Percentiles rank a stretch among this genome's conserved stretches.
Evolutionary conservation across 1,284 basidiomycete species (phyloP).

Genomic region (Anthracocystis walkeri): DNA sequence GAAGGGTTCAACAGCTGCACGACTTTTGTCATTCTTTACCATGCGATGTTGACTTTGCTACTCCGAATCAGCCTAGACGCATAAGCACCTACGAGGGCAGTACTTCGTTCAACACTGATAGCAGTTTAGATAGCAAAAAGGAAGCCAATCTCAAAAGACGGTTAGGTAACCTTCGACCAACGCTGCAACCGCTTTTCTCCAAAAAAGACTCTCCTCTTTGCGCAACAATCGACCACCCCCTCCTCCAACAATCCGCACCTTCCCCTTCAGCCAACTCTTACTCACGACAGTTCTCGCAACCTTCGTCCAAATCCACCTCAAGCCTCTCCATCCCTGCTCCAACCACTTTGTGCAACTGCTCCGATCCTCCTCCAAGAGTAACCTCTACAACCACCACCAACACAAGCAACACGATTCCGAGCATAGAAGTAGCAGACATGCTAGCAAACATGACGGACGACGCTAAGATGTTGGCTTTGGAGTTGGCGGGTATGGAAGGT

Average conservation of each 20-base stretch:
- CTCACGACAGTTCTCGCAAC: constrained; percentile 8
- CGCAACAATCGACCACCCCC: constrained; percentile 2
- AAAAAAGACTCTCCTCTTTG: too few species aligned
- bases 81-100: too few species aligned
- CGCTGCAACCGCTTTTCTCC: too few species aligned
- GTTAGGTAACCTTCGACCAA: too few species aligned
- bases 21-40: constrained; percentile 30
- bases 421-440: constrained; percentile 26
- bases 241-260: not conserved
- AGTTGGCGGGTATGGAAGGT: constrained; percentile 33
- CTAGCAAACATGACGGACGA: constrained; percentile 42
- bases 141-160: too few species aligned
- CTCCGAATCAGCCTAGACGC: too few species aligned
- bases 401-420: not conserved
- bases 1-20: constrained; percentile 34
- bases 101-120: not conserved
- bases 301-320: constrained; percentile 3
- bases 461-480: constrained; percentile 22
- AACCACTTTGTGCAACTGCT: not conserved
- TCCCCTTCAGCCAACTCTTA: not conserved
- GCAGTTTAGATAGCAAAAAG: not conserved
- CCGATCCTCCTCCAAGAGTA: not conserved
- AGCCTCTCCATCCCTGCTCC: not conserved
- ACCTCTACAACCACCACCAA: not conserved
- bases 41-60: not conserved